These are phyloP conservation scores for Phascolomyces articulosus DNA, from an alignment of 371 early-diverging fungal species.

Conservation along the genomic window DNA sequence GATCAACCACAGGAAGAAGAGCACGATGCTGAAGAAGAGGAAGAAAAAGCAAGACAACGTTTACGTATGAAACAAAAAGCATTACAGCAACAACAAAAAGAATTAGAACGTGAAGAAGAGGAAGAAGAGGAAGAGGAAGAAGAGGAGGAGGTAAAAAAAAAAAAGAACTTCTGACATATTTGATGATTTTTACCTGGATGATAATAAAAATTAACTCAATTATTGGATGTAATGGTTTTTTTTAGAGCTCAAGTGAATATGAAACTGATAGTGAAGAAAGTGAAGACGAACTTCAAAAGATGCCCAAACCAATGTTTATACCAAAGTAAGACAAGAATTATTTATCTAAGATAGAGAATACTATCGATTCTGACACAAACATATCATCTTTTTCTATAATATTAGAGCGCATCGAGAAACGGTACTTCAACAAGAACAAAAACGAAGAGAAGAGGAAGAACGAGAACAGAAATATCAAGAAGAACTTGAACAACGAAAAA, in stretches of 20 bases:
- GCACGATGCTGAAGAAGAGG: constrained; percentile 37
- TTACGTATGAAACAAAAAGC: constrained; percentile 48
- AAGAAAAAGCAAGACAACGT: constrained; percentile 41
- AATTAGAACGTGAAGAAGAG: constrained; percentile 20
- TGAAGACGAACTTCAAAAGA: constrained; percentile 41
- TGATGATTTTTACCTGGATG: too few species aligned
- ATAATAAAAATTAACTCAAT: not conserved
- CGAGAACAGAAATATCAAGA: constrained; percentile 47
- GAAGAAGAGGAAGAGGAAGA: constrained; percentile 37
- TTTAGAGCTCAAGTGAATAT: constrained; percentile 64
- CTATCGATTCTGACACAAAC: too few species aligned
- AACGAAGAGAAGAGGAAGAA: constrained; percentile 67
- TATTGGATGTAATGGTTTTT: constrained; percentile 6
- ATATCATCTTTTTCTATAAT: not conserved
- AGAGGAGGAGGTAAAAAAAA: constrained; percentile 37
- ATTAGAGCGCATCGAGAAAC: constrained; percentile 69
- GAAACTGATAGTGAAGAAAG: constrained; percentile 64
- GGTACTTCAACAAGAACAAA: constrained; percentile 63
- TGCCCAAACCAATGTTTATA: constrained; percentile 85
- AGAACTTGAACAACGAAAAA: constrained; percentile 67
- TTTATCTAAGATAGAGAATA: too few species aligned
- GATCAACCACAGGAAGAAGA: constrained; percentile 24
- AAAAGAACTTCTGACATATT: too few species aligned
- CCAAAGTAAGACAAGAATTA: constrained; percentile 69
- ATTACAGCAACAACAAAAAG: constrained; percentile 29